Percentiles rank a stretch among this genome's conserved stretches.
Evolutionary conservation across 208 protist species (phyloP).

Genomic region (Leishmania braziliensis): DNA sequence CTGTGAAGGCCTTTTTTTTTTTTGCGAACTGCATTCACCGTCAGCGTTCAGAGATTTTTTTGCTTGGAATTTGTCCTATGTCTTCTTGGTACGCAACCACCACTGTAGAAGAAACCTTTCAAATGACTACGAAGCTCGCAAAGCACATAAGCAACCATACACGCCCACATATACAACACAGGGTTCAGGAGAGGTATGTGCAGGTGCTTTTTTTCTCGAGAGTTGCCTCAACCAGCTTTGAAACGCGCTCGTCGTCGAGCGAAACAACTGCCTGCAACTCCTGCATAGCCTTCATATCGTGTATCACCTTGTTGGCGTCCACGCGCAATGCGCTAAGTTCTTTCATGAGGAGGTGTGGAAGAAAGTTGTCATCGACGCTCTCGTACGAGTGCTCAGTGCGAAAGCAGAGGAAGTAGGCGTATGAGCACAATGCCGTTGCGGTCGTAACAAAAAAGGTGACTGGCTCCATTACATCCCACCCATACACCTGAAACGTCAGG

Average conservation of each 20-base stretch:
- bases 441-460: conserved; percentile 80
- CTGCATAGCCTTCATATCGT: conserved; percentile 19
- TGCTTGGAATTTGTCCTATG: not conserved
- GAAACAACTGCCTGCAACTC: conserved; percentile 28
- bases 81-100: not conserved
- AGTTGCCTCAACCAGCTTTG: conserved; percentile 14
- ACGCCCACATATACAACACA: not conserved
- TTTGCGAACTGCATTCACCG: not conserved
- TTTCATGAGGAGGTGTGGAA: conserved; percentile 35
- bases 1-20: too few relatives aligned
- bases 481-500: conserved; percentile 76
- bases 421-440: conserved; percentile 47
- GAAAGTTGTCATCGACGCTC: conserved; percentile 53
- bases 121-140: not conserved
- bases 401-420: conserved; percentile 66
- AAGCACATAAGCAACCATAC: not conserved
- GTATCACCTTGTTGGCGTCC: conserved; percentile 25
- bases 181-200: not conserved
- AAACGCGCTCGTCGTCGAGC: conserved; percentile 18
- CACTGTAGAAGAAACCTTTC: not conserved
- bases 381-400: conserved; percentile 52
- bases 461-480: conserved; percentile 88
- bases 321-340: conserved; percentile 23
- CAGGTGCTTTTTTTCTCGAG: conserved; percentile 3
- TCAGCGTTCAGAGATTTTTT: not conserved